Conservation (phyloP, 2,329 filamentous ascomycete genomes). For the Aureobasidium sp. region DNA sequence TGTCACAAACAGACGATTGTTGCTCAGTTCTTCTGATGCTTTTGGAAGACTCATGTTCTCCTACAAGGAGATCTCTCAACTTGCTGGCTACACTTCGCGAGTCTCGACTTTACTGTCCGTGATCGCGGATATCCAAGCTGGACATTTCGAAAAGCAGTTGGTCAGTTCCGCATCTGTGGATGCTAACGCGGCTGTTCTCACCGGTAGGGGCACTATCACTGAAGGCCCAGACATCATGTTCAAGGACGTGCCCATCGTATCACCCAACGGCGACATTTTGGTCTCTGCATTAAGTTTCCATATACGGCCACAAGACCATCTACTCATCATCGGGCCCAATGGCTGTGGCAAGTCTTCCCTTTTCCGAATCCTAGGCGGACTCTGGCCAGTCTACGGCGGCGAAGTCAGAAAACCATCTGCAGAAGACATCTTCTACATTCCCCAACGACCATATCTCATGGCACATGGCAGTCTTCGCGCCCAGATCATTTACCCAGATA, state of each 20-base stretch:
- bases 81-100: constrained; percentile 89
- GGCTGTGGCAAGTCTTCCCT: constrained; percentile 94
- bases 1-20: constrained; percentile 85
- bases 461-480: constrained; percentile 87
- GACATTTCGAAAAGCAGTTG: constrained; percentile 92
- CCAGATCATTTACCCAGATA: constrained; percentile 95
- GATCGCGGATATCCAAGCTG: constrained; percentile 84
- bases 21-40: constrained; percentile 88
- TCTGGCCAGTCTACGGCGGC: constrained; percentile 97
- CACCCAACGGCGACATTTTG: constrained; percentile 89
- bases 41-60: constrained; percentile 96
- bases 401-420: constrained; percentile 86
- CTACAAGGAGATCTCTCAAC: constrained; percentile 92
- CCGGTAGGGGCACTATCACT: constrained; percentile 69
- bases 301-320: constrained; percentile 77
- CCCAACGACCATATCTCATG: constrained; percentile 87
- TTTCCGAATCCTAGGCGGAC: constrained; percentile 89
- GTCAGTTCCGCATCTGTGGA: constrained; percentile 80
- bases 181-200: constrained; percentile 73
- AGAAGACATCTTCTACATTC: constrained; percentile 95
- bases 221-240: constrained; percentile 83
- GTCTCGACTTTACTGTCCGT: constrained; percentile 85
- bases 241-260: constrained; percentile 85
- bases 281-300: constrained; percentile 79
- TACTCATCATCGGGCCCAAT: constrained; percentile 92